phyloP scores from a whole-genome alignment of 2,329 filamentous ascomycete genomes.

The Hawksworthiomyces lignivorus region DNA sequence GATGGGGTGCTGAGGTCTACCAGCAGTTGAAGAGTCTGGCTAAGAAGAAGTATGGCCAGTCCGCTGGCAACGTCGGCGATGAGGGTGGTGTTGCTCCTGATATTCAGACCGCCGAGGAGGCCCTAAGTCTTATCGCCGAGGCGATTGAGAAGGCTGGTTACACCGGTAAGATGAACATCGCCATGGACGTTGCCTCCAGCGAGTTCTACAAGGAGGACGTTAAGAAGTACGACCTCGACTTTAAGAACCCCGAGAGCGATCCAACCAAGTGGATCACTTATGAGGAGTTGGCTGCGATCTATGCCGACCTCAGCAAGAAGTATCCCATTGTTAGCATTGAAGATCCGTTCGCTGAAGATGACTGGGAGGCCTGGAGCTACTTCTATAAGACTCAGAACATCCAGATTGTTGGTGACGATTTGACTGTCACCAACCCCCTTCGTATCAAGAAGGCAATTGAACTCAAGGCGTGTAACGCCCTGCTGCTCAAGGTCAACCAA shows the following conservation, averaged over 20 bases:
- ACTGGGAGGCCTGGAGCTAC: constrained; percentile 99
- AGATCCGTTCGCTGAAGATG: constrained; percentile 98
- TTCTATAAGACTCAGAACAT: constrained; percentile 99
- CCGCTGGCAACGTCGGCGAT: constrained; percentile 96
- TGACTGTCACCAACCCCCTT: constrained; percentile 97
- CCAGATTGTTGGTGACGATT: constrained; percentile 96
- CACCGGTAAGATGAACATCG: constrained; percentile 92
- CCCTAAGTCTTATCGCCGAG: constrained; percentile 89
- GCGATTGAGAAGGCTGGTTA: constrained; percentile 94
- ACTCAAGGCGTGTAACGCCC: constrained; percentile 96
- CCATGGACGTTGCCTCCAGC: constrained; percentile 98
- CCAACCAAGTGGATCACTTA: constrained; percentile 96
- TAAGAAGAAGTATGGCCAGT: constrained; percentile 99
- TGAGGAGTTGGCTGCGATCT: constrained; percentile 88
- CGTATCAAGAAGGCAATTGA: constrained; percentile 99
- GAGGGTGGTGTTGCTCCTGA: constrained; percentile 99
- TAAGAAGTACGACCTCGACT: constrained; percentile 99
- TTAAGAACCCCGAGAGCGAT: constrained; percentile 99
- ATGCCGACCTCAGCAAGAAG: constrained; percentile 81
- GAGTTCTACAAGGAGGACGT: constrained; percentile 97
- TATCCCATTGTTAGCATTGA: constrained; percentile 99
- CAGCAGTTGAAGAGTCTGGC: constrained; percentile 93
- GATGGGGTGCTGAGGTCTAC: constrained; percentile 96
- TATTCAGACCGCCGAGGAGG: constrained; percentile 95
- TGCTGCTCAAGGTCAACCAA: constrained; percentile 99